phyloP scores from a whole-genome alignment of 1,284 basidiomycete species.

The Rhodotorula sp. region DNA sequence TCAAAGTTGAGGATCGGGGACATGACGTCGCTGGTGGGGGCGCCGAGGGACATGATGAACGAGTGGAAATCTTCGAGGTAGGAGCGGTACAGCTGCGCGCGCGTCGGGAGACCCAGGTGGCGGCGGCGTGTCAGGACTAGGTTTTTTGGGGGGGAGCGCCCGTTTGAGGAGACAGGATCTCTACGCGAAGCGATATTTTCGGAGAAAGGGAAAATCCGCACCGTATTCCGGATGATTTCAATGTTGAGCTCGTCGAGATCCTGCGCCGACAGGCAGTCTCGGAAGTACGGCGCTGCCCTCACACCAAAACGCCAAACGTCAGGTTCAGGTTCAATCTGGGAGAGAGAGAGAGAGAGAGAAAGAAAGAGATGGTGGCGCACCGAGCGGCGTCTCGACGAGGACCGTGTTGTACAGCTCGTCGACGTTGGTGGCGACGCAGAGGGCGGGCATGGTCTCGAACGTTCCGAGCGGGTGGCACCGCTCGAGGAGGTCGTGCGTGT shows the following conservation, averaged over 20 bases:
- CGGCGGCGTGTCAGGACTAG: too few relatives aligned
- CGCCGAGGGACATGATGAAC: constrained; percentile 76
- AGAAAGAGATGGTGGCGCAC: constrained; percentile 54
- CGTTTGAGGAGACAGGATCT: too few relatives aligned
- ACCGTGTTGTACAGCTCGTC: constrained; percentile 98
- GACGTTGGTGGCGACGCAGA: constrained; percentile 99
- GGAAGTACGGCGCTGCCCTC: constrained; percentile 86
- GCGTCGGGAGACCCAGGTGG: too few relatives aligned
- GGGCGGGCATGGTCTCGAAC: constrained; percentile 97
- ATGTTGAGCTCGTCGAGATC: constrained; percentile 99
- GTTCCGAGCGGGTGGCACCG: constrained; percentile 95
- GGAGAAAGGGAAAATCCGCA: background rate
- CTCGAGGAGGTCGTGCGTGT: constrained; percentile 94
- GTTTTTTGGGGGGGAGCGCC: too few relatives aligned
- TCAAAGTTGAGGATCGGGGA: constrained; percentile 87
- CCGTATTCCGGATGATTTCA: constrained; percentile 97
- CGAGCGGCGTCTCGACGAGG: constrained; percentile 93
- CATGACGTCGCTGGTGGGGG: constrained; percentile 88
- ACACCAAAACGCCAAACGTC: background rate
- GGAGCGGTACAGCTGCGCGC: constrained; percentile 81
- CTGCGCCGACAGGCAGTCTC: constrained; percentile 87
- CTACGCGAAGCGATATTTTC: too few relatives aligned
- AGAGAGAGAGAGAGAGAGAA: too few relatives aligned
- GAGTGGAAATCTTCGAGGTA: constrained; percentile 97
- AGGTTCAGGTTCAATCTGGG: background rate